Percentiles rank a stretch among this genome's conserved stretches.
Conservation (phyloP, 2,329 filamentous ascomycete species). For the Phialophora tarda region DNA sequence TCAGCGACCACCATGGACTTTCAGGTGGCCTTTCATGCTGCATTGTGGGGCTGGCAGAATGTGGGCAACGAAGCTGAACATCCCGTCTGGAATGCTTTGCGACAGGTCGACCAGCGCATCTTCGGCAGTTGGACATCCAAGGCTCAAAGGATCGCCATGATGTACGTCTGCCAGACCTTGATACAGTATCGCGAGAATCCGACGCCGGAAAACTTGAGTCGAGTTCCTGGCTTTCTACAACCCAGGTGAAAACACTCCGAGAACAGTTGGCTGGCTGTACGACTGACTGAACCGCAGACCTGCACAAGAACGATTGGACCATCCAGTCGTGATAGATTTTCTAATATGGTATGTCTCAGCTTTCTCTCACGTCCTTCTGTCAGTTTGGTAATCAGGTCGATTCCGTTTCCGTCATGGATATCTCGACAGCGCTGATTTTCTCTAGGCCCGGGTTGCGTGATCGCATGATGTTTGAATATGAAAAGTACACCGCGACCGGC, state of each 20-base stretch:
- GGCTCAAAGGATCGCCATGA: slow-evolving; percentile 34
- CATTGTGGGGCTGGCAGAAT: slow-evolving; percentile 34
- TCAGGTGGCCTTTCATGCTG: slow-evolving; percentile 33
- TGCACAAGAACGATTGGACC: slow-evolving; percentile 32
- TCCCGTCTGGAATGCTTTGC: slow-evolving; percentile 33
- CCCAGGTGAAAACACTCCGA: slow-evolving; percentile 17
- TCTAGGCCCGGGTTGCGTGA: slow-evolving; percentile 33
- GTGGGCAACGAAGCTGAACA: slow-evolving; percentile 31
- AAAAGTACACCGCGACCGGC: slow-evolving; percentile 33
- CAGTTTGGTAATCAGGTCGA: no score
- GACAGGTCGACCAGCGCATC: slow-evolving; percentile 34
- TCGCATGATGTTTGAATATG: slow-evolving; percentile 35
- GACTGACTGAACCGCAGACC: slow-evolving; percentile 16
- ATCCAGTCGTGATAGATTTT: slow-evolving; percentile 37
- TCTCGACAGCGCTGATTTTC: no score
- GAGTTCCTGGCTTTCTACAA: slow-evolving; percentile 32
- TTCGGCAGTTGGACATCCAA: slow-evolving; percentile 36
- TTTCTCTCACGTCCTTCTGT: no score
- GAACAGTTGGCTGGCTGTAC: neutral
- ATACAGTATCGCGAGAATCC: slow-evolving; percentile 35
- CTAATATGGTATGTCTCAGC: slow-evolving; percentile 28
- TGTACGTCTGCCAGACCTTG: slow-evolving; percentile 36
- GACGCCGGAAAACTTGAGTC: slow-evolving; percentile 29
- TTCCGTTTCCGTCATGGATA: no score
- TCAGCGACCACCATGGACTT: slow-evolving; percentile 22